Conservation (phyloP, 768 basidiomycete species). For the Amanita pallidorosea region DNA sequence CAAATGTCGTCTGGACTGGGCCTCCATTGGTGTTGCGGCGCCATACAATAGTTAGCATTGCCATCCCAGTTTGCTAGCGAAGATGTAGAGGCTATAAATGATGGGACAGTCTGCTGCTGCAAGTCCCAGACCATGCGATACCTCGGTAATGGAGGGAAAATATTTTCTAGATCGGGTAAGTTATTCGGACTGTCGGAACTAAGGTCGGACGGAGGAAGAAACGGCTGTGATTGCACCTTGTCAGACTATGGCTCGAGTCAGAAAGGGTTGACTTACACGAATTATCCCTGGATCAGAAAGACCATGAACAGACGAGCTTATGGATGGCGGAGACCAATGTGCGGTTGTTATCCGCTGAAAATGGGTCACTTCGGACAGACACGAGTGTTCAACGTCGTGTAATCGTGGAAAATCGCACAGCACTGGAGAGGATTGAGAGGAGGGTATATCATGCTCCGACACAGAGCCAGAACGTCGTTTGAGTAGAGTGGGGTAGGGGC, state of each 20-base stretch:
- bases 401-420: background rate
- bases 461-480: background rate
- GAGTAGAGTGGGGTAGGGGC: background rate
- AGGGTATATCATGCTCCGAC: background rate
- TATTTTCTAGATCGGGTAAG: background rate
- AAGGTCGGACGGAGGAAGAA: background rate
- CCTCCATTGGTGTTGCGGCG: background rate
- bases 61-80: slow-evolving; percentile 5
- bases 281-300: background rate
- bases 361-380: background rate
- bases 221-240: background rate
- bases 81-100: background rate
- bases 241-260: background rate
- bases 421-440: background rate
- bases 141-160: background rate
- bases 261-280: background rate
- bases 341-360: background rate
- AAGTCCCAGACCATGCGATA: background rate
- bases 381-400: background rate
- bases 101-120: background rate
- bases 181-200: background rate
- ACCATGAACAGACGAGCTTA: background rate
- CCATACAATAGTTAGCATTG: background rate
- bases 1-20: background rate
- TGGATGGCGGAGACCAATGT: background rate